Conservation (phyloP, 2,329 filamentous ascomycete species). For the Drechmeria coniospora region DNA sequence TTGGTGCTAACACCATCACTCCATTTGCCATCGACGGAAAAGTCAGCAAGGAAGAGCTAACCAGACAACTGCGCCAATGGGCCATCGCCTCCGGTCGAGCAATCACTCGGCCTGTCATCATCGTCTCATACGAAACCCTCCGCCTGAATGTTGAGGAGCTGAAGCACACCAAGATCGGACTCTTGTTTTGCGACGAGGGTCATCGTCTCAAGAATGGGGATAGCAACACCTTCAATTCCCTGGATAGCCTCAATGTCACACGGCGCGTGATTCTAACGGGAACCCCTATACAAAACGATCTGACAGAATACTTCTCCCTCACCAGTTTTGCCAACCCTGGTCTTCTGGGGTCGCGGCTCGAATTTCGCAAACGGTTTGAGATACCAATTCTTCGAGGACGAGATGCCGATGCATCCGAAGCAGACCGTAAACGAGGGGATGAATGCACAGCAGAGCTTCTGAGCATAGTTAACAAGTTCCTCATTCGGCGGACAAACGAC, state of each 20-base stretch:
- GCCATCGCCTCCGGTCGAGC: slow-evolving; percentile 79
- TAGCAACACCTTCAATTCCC: slow-evolving; percentile 81
- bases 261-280: slow-evolving; percentile 89
- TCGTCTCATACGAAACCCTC: slow-evolving; percentile 94
- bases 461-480: slow-evolving; percentile 86
- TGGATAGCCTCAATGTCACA: slow-evolving; percentile 81
- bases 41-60: slow-evolving; percentile 85
- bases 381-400: slow-evolving; percentile 82
- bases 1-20: slow-evolving; percentile 76
- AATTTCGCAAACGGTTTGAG: slow-evolving; percentile 91
- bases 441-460: slow-evolving; percentile 71
- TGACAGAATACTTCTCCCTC: slow-evolving; percentile 94
- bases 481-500: slow-evolving; percentile 94
- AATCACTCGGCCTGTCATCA: slow-evolving; percentile 83
- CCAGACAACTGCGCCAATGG: slow-evolving; percentile 84
- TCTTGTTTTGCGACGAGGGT: slow-evolving; percentile 91
- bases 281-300: slow-evolving; percentile 93
- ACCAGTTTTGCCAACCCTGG: slow-evolving; percentile 95
- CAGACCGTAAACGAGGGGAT: slow-evolving; percentile 68
- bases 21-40: slow-evolving; percentile 97
- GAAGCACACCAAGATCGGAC: slow-evolving; percentile 75
- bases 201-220: slow-evolving; percentile 95
- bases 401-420: slow-evolving; percentile 76
- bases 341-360: slow-evolving; percentile 70
- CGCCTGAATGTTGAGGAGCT: slow-evolving; percentile 83